Base-by-base conservation (phyloP, 345 rosid genomes). In the Euphorbia peplus region DNA sequence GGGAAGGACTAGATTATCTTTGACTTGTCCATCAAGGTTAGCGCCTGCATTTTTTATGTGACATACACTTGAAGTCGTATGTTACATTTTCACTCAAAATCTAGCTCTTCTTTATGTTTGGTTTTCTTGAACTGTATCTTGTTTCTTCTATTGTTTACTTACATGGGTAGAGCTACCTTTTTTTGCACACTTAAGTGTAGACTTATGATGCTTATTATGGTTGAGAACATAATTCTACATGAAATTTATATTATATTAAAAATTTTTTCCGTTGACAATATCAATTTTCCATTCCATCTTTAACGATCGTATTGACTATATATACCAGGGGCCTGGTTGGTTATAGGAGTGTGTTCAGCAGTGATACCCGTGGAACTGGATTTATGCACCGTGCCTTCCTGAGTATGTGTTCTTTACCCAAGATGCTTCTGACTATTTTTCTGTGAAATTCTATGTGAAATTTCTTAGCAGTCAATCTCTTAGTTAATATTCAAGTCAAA, bases 341-440 rank as follows among this genome's bases (percentile, higher is more conserved):
- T 71, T 95, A 95, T 84, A 87, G 96, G 79, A 90, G 96, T 82
- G 92, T 95, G 76, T 95, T 95, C 86, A 95, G 96, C 86, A 91
- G 97, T 71, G 95, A 85, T 81, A 91, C 97, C 4, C 96, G 96
- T 71, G 99, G 99, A 83, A 84, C 92, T 71, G 97, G 97, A 79
- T 95, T 91, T 78, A 95, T 95, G 99, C 99, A 91, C 64, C 93
- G 99, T 66, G 97, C 99, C 85, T 95, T 95, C 79, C 79, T 86
- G 73, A 75, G 99, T 95, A 91, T 64, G 91, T 39, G 30, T 67
- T 26, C 76, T 75, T 52, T 66, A 37, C 64, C 66, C 26, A 46
- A 47, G 32, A 50, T 50, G 60, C 51, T 59, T 35, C 64, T 66
- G 16, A 47, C 47, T 26, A 30, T 24, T 35, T 48, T 68, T 48